Conservation (phyloP, 2,329 filamentous ascomycete genomes). For the Scytalidium lignicola region DNA sequence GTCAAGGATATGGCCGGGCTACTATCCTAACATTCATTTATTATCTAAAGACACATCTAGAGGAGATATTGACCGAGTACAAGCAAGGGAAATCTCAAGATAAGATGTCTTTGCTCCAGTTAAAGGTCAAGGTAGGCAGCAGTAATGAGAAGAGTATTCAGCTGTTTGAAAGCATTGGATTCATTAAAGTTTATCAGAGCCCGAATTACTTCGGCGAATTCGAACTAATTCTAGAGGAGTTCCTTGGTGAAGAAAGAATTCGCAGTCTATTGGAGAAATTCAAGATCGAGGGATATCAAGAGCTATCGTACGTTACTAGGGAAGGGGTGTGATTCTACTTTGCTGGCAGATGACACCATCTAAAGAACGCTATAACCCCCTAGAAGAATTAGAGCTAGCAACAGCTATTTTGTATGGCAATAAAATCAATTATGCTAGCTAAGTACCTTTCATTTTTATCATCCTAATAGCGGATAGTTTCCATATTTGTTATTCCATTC, state of each 20-base stretch:
- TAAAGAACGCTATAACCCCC: too few relatives aligned
- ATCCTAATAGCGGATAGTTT: too few relatives aligned
- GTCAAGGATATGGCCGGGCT: conserved; percentile 59
- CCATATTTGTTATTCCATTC: too few relatives aligned
- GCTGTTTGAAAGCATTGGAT: conserved; percentile 57
- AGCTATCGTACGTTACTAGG: conserved; percentile 29
- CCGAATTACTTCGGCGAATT: conserved; percentile 65
- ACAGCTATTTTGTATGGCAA: too few relatives aligned
- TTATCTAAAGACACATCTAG: conserved; percentile 56
- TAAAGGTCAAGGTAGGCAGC: conserved; percentile 58
- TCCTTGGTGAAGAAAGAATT: conserved; percentile 24
- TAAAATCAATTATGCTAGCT: too few relatives aligned
- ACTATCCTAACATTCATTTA: conserved; percentile 63
- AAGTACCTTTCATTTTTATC: too few relatives aligned
- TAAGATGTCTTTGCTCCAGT: conserved; percentile 29
- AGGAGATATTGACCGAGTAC: conserved; percentile 54
- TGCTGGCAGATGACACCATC: too few relatives aligned
- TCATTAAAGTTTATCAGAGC: conserved; percentile 39
- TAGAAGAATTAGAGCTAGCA: too few relatives aligned
- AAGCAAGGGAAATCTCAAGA: conserved; percentile 2
- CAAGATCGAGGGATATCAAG: conserved; percentile 31
- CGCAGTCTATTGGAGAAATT: conserved; percentile 24
- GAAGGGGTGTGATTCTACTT: neutral
- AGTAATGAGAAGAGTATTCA: conserved; percentile 50
- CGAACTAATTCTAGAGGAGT: conserved; percentile 40